phyloP scores from a whole-genome alignment of 208 protist genomes.

The Leishmania major region DNA sequence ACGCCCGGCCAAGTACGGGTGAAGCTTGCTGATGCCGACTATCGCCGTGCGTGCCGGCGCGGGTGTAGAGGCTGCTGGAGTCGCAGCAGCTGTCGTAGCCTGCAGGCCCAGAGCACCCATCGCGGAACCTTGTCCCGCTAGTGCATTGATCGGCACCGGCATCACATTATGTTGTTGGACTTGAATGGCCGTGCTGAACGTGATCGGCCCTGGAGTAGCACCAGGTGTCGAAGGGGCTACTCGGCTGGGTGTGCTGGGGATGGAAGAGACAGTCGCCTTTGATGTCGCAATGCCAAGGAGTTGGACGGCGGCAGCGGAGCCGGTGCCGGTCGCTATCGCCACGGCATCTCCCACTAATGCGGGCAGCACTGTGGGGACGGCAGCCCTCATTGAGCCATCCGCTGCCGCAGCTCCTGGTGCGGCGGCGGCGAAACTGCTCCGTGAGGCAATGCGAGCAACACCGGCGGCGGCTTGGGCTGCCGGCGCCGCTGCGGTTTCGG shows the following conservation, averaged over 20 bases:
- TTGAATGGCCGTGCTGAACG: slow-evolving; percentile 1
- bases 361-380: not conserved
- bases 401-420: not conserved
- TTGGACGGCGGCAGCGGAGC: slow-evolving; percentile 5
- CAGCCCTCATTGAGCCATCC: not conserved
- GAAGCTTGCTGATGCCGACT: slow-evolving; percentile 46
- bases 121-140: not conserved
- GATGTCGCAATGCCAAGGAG: slow-evolving; percentile 4
- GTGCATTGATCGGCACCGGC: not conserved
- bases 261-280: not conserved
- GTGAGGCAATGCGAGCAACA: not conserved
- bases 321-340: not conserved
- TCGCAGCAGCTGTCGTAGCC: not conserved
- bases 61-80: not conserved
- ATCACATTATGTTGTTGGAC: not conserved
- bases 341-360: not conserved
- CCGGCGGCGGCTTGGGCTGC: not conserved
- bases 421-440: not conserved
- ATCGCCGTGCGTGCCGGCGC: slow-evolving; percentile 14
- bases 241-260: slow-evolving; percentile 15
- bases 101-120: too few species aligned
- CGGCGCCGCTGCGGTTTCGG: not conserved
- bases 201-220: not conserved
- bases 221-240: not conserved
- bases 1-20: slow-evolving; percentile 6